Evolutionary conservation across 441 rosid species (phyloP), one percentile per base, ranked within the genome.

Genomic region (Manihot esculenta): DNA sequence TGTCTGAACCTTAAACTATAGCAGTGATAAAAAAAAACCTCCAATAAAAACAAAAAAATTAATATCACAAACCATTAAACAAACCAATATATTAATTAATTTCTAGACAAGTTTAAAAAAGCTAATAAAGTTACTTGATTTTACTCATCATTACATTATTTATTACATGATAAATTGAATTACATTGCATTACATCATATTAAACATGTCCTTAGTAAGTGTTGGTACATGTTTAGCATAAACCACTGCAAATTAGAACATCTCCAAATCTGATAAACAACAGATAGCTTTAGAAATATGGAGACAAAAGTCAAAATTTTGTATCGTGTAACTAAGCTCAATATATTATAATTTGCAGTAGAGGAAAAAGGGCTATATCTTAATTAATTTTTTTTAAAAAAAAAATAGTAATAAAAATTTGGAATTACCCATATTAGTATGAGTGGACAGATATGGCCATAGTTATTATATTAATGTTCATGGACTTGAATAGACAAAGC

Each of bases 241-340:
- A 13, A 41, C n/a, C 14, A 26, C 26, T 42, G 42, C 14, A 38
- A 62, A 10, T 20, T 27, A 5, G 20, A 42, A 41, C 21, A 45
- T 21, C 10, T 8, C 30, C 10, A 20, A 62, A 62, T 42, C 20
- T 6, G 66, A 41, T 41, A 53, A 53, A 49, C 5, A 49, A 49
- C 15, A 49, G 53, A 49, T 15, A n/a, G 20, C 21, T 49, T 49
- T 8, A 15, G 21, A 53, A 53, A 9, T 42, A 62, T 13, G 24
- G 30, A 21, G n/a, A 62, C 6, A 23, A 41, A 62, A 62, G 42
- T 13, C 20, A 62, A 62, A 41, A 50, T 62, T 50, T 12, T 11
- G 5, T 41, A 62, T 44, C 66, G 66, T 62, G 26, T 41, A 61
- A n/a, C 65, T n/a, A 20, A n/a, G 49, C 27, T 42, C 18, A n/a